These are phyloP conservation scores for Eucalyptus viminalis DNA, from an alignment of 345 rosid genomes.

Conservation along the genomic window DNA sequence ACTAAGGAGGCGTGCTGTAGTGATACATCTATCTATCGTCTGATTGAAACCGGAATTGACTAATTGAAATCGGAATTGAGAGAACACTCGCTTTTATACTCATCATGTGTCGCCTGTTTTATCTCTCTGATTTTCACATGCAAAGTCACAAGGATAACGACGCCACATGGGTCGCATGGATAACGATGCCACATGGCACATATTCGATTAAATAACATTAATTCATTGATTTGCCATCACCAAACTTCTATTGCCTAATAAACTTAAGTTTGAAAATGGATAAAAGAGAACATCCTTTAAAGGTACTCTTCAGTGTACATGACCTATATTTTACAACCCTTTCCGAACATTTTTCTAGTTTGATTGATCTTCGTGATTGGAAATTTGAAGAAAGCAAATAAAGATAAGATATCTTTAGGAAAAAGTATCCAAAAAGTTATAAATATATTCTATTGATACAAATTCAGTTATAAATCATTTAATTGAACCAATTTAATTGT, in stretches of 20 bases:
- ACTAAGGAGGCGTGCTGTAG: neutral
- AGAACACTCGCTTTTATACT: neutral
- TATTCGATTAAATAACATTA: neutral
- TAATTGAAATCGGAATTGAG: neutral
- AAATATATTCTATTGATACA: accelerated
- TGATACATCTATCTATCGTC: neutral
- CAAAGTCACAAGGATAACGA: neutral
- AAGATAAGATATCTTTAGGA: neutral
- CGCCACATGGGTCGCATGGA: neutral
- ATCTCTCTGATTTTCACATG: neutral
- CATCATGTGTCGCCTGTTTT: neutral
- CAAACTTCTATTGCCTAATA: neutral
- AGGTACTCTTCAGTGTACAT: neutral
- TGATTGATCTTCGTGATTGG: neutral
- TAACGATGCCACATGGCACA: neutral
- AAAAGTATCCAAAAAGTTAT: too few species aligned
- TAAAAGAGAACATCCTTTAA: neutral
- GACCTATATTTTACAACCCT: neutral
- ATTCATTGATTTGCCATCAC: neutral
- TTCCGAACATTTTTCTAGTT: too few species aligned
- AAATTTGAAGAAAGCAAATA: neutral
- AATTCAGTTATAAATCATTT: too few species aligned
- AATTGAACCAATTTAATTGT: too few species aligned
- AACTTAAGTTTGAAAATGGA: neutral
- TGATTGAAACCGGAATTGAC: neutral